Base-by-base conservation (phyloP, 2,329 filamentous ascomycete genomes). In the Sporothrix sp. region DNA sequence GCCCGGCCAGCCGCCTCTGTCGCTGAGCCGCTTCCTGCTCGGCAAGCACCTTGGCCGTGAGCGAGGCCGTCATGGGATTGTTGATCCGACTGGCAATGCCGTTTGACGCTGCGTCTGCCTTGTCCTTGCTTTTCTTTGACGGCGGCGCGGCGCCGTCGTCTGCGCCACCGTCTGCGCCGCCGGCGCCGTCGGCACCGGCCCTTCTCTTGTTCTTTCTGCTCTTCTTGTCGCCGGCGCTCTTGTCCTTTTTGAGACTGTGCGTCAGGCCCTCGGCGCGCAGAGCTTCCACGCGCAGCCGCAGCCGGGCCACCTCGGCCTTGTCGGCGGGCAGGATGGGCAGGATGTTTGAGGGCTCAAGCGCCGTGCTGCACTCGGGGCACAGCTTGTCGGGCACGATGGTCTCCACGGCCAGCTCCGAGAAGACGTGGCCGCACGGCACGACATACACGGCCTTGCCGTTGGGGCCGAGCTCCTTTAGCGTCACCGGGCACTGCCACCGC, bases 391-490 rank as follows among this genome's bases (percentile, higher is more conserved):
- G 63, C 13, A 53, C 30, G n/a, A 94, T 80, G 66, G 93, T 86
- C 58, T 83, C 85, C 57, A 97, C 82, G 7, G 89, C 88, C 48
- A 82, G 81, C 54, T 94, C 89, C 1, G 87, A 84, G 67, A 97
- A 97, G 1, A 87, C 90, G 71, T 98, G 94, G 0, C 93, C 94
- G 61, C 93, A 98, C 0, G 93, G 93, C 4, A 97, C 87, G 3
- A 98, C 61, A 61, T 97, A 98, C 1, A 95, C 87, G 1, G 88
- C 76, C 66, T 84, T 91, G 14, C 84, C 82, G 5, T 75, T 74
- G 0, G 89, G 82, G 0, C 93, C 93, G 21, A 98, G 69, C 63
- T 85, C 82, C 64, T 94, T 95, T 60, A 85, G 79, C 2, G 90
- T 95, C 50, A 97, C 78, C 0, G 91, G 90, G 62, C 93, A 98